A percentile compares a stretch with the other conserved stretches of the same genome.
Conservation (phyloP, 305 asterid species). For the Fraxinus sp. region DNA sequence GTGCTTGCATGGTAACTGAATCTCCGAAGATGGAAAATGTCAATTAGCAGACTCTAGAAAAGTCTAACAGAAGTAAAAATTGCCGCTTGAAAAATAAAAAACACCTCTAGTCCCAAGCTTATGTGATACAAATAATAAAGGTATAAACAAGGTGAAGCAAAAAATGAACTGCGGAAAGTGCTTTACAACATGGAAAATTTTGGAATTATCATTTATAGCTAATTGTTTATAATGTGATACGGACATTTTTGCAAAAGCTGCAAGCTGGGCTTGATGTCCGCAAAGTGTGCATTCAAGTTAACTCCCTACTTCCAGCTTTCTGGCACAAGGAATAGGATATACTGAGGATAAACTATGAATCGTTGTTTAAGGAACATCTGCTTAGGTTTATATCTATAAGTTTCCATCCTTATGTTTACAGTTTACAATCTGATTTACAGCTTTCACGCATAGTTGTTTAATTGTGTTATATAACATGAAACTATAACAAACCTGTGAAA, state of each 20-base stretch:
- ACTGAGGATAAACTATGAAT: background rate
- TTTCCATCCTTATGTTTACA: background rate
- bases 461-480: background rate
- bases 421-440: background rate
- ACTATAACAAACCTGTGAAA: constrained; percentile 56
- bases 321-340: background rate
- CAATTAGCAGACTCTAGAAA: background rate
- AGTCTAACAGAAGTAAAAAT: background rate
- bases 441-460: background rate
- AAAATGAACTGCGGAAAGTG: background rate
- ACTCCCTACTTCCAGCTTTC: background rate
- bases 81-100: background rate
- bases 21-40: background rate
- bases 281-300: background rate
- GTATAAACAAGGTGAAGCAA: background rate
- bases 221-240: background rate
- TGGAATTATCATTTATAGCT: background rate
- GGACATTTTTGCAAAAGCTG: background rate
- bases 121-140: background rate
- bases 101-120: background rate
- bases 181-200: background rate
- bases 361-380: background rate
- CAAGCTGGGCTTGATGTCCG: background rate
- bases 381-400: background rate
- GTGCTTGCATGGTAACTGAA: constrained; percentile 86